A percentile compares a stretch with the other conserved stretches of the same genome.
phyloP scores from a whole-genome alignment of 1,139 yeast genomes.

The Saccharomycopsis hybrid region DNA sequence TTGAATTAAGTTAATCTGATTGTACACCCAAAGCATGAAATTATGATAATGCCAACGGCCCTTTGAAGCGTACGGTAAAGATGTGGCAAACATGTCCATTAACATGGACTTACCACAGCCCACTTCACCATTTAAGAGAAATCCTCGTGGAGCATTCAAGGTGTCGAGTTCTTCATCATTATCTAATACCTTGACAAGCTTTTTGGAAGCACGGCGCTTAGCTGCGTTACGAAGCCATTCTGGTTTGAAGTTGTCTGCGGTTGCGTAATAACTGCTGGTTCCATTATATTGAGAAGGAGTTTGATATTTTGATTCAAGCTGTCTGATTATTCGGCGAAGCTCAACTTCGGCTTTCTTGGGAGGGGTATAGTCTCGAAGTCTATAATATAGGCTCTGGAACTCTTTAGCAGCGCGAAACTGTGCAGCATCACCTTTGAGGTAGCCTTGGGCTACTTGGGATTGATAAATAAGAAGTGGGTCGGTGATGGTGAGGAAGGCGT shows the following conservation, averaged over 20 bases:
- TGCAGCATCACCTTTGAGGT: constrained; percentile 46
- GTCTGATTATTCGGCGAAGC: constrained; percentile 41
- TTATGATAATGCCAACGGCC: constrained; percentile 68
- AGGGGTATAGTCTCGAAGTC: constrained; percentile 56
- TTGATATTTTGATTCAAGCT: constrained; percentile 35
- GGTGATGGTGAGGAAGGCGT: constrained; percentile 50
- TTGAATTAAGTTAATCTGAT: constrained; percentile 53
- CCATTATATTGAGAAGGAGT: no score
- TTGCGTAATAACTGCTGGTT: constrained; percentile 7
- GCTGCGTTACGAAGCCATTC: constrained; percentile 9
- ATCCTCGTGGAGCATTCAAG: constrained; percentile 52
- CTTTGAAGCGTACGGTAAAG: constrained; percentile 58
- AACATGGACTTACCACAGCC: constrained; percentile 74
- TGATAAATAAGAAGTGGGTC: constrained; percentile 60
- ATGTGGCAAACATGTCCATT: constrained; percentile 63
- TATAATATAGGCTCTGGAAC: constrained; percentile 53
- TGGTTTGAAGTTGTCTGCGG: constrained; percentile 3
- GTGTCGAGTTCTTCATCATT: constrained; percentile 60
- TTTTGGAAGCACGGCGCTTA: constrained; percentile 24
- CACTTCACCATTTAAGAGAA: constrained; percentile 64
- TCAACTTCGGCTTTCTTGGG: constrained; percentile 44
- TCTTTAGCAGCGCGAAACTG: constrained; percentile 61
- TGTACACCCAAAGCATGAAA: constrained; percentile 62
- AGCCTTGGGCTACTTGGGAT: constrained; percentile 44
- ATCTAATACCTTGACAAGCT: constrained; percentile 43